Percentiles rank a stretch among this genome's conserved stretches.
phyloP scores from a whole-genome alignment of 148 eudicot genomes.

The Amaranthus cruentus region DNA sequence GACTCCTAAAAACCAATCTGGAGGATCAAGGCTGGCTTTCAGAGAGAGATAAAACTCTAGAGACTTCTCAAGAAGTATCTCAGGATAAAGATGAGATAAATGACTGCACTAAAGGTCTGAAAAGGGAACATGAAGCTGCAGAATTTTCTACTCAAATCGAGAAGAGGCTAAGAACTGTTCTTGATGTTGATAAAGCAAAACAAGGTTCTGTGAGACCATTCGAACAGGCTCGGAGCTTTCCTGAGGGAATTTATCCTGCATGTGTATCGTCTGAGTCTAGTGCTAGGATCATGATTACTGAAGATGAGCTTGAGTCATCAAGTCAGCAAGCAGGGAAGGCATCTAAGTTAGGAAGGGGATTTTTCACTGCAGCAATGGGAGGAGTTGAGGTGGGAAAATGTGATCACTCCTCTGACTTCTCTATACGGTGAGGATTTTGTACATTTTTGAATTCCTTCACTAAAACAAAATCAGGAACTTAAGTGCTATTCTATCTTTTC shows the following conservation, averaged over 20 bases:
- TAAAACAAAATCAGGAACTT: not conserved
- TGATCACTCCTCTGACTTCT: constrained; percentile 20
- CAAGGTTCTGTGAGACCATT: constrained; percentile 40
- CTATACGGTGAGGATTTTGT: constrained; percentile 25
- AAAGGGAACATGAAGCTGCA: constrained; percentile 43
- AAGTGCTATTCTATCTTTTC: not conserved
- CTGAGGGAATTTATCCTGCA: constrained; percentile 49
- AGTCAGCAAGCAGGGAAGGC: constrained; percentile 53
- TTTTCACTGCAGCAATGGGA: constrained; percentile 52
- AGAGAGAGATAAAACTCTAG: constrained; percentile 44
- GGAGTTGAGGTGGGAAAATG: constrained; percentile 48
- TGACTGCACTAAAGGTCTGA: constrained; percentile 52
- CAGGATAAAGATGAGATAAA: constrained; percentile 46
- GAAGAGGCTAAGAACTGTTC: constrained; percentile 41
- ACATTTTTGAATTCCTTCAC: not conserved
- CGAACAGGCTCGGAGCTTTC: constrained; percentile 33
- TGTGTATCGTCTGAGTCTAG: constrained; percentile 69
- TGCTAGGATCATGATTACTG: constrained; percentile 39
- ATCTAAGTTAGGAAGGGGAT: constrained; percentile 44
- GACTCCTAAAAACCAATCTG: constrained; percentile 46
- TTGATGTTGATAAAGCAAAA: constrained; percentile 55
- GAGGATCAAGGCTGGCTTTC: constrained; percentile 48
- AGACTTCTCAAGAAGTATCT: constrained; percentile 43
- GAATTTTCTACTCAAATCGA: constrained; percentile 42
- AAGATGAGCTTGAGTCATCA: constrained; percentile 69